phyloP scores from a whole-genome alignment of 306 rosid genomes.

The Macrotyloma uniflorum region DNA sequence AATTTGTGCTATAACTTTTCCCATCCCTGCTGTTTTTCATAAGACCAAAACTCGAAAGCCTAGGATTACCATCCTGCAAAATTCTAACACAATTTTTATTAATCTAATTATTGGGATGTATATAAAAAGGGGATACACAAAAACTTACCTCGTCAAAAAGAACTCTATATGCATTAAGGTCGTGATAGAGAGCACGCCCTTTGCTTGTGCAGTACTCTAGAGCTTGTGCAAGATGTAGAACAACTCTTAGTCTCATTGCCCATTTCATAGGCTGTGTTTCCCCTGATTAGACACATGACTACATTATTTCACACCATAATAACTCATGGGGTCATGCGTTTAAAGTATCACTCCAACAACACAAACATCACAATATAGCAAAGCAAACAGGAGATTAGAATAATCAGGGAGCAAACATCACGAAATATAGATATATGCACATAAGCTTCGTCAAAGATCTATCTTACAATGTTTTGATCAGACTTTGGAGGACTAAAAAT shows the following conservation, averaged over 20 bases:
- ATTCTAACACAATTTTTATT: conserved; percentile 35
- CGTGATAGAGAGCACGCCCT: conserved; percentile 82
- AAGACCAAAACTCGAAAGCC: conserved; percentile 80
- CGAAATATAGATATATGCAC: not conserved
- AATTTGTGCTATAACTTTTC: conserved; percentile 83
- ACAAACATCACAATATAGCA: conserved; percentile 5
- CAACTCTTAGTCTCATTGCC: conserved; percentile 81
- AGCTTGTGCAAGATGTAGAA: conserved; percentile 87
- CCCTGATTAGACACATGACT: conserved; percentile 56
- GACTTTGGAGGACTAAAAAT: not conserved
- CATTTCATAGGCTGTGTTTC: conserved; percentile 82
- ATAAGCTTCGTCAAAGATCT: not conserved
- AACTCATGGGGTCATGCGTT: not conserved
- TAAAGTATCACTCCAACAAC: conserved; percentile 26
- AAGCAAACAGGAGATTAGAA: not conserved
- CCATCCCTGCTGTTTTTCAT: conserved; percentile 91
- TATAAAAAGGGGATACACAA: conserved; percentile 19
- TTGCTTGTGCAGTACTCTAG: conserved; percentile 84
- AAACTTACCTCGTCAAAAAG: conserved; percentile 71
- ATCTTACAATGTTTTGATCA: not conserved
- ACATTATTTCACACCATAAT: conserved; percentile 26
- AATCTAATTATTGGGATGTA: not conserved
- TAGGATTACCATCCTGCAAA: conserved; percentile 83
- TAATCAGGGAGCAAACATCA: not conserved
- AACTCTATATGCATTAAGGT: conserved; percentile 85